Evolutionary conservation across 2,329 filamentous ascomycete genomes (phyloP), one percentile per base, ranked within the genome.

Genomic region (Exophiala alcalophila): DNA sequence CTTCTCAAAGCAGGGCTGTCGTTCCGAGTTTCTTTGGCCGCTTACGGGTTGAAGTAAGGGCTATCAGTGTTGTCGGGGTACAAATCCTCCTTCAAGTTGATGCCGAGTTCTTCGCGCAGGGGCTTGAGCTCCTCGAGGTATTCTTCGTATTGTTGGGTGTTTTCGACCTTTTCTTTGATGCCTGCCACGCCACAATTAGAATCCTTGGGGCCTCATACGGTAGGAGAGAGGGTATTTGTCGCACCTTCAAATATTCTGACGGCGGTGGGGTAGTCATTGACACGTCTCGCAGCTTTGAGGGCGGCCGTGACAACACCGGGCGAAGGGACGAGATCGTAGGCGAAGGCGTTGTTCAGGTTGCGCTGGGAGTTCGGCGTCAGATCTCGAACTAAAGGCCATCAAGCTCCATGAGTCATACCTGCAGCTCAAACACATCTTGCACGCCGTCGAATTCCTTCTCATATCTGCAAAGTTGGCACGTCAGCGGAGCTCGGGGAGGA

Each of bases 141-240:
- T 76, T 95, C 84, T 65, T 96, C 80, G 76, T 98, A 98, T 76
- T 98, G 92, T 63, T 81, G 80, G 72, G 88, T 84, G 81, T 94
- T 98, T 81, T 98, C 92, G 59, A 97, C 92, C 82, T 98, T 98
- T 72, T 89, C 87, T 77, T 95, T 96, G 80, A 98, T 85, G 64
- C 91, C 90, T 95, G 61, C 62, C 48, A n/a, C n/a, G n/a, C n/a
- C n/a, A n/a, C n/a, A n/a, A n/a, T n/a, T n/a, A n/a, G n/a, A n/a
- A n/a, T n/a, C n/a, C n/a, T n/a, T n/a, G n/a, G n/a, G n/a, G n/a
- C n/a, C n/a, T n/a, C n/a, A n/a, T n/a, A n/a, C n/a, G n/a, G n/a
- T n/a, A n/a, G n/a, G n/a, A n/a, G n/a, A n/a, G n/a, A n/a, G n/a
- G n/a, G n/a, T n/a, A n/a, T n/a, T n/a, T 7, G 5, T 15, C 80